A percentile compares a stretch with the other conserved stretches of the same genome.
Conservation (phyloP, 768 basidiomycete genomes). For the Rhizopogon vesiculosus region DNA sequence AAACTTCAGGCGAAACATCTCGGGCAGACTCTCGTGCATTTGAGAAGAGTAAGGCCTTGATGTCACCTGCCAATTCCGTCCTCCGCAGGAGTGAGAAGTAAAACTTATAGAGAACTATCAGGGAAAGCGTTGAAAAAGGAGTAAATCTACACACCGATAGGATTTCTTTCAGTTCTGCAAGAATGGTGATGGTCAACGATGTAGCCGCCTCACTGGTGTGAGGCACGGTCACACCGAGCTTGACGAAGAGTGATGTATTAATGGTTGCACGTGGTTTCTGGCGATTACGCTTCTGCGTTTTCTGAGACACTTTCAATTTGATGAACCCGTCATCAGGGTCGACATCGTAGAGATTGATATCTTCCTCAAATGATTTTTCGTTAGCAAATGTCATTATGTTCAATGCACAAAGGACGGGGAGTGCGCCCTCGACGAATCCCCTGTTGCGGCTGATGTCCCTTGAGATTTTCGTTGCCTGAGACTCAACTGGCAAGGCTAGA, state of each 20-base stretch:
- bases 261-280: constrained; percentile 9
- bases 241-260: constrained; percentile 25
- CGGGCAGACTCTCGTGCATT: background rate
- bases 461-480: constrained; percentile 7
- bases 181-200: constrained; percentile 10
- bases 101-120: constrained; percentile 9
- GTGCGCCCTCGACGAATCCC: constrained; percentile 17
- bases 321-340: constrained; percentile 5
- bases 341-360: constrained; percentile 1
- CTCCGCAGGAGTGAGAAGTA: constrained; percentile 19
- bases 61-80: constrained; percentile 7
- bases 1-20: background rate
- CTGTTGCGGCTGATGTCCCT: constrained; percentile 15
- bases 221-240: constrained; percentile 25
- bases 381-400: constrained; percentile 3
- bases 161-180: constrained; percentile 18
- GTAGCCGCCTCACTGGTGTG: constrained; percentile 13
- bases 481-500: constrained; percentile 15
- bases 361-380: background rate
- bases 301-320: constrained; percentile 22
- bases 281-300: constrained; percentile 16
- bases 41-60: constrained; percentile 2
- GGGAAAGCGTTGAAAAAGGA: background rate
- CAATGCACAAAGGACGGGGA: constrained; percentile 16
- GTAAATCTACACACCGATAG: constrained; percentile 22